Evolutionary conservation across 2,329 filamentous ascomycete species (phyloP).

Genomic region (Colletotrichum liriopes): DNA sequence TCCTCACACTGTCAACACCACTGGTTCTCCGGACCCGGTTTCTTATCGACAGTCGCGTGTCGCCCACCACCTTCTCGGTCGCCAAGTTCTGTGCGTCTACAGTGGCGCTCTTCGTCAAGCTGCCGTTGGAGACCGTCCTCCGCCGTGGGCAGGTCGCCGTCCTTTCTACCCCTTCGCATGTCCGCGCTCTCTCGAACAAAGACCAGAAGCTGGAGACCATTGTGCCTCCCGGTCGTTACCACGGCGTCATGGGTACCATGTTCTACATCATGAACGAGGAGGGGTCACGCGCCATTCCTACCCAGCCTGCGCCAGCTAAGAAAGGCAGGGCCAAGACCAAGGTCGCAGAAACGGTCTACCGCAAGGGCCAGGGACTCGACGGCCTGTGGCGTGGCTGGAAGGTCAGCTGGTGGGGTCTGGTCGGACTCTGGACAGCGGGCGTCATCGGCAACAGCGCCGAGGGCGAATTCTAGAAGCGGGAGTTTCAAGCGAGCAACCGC

Average conservation of each 20-base stretch:
- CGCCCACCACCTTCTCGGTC: conserved; percentile 86
- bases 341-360: conserved; percentile 61
- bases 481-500: conserved; percentile 7
- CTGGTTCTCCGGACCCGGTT: conserved; percentile 89
- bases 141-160: conserved; percentile 88
- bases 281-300: conserved; percentile 70
- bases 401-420: conserved; percentile 83
- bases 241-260: conserved; percentile 92
- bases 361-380: conserved; percentile 77
- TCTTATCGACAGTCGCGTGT: conserved; percentile 84
- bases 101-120: conserved; percentile 85
- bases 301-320: conserved; percentile 51
- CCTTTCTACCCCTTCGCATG: conserved; percentile 69
- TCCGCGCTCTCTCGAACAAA: conserved; percentile 62
- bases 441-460: conserved; percentile 74
- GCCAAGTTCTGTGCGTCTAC: conserved; percentile 86
- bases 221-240: conserved; percentile 84
- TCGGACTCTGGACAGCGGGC: conserved; percentile 81
- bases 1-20: conserved; percentile 87
- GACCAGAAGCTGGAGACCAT: conserved; percentile 76
- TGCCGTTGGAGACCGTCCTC: conserved; percentile 93
- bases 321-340: conserved; percentile 53
- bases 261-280: conserved; percentile 89
- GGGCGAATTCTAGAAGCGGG: conserved; percentile 67
- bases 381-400: conserved; percentile 83